phyloP scores from a whole-genome alignment of 2,329 filamentous ascomycete species.

The Aspergillus vadensis region DNA sequence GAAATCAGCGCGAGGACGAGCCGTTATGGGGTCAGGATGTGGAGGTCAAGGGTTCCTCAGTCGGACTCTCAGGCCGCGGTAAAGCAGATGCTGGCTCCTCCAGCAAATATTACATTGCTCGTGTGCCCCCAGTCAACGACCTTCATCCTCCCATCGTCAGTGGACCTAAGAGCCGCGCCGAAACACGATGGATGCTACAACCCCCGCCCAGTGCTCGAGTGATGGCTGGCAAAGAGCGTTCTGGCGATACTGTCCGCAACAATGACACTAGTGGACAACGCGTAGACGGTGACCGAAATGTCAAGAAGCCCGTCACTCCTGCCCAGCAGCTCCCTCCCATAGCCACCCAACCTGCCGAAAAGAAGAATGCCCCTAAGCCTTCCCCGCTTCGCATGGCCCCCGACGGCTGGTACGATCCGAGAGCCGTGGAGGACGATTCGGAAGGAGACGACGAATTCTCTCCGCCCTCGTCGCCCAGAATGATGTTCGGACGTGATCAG shows the following conservation, averaged over 20 bases:
- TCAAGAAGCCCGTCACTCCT: conserved; percentile 2
- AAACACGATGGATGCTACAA: conserved; percentile 88
- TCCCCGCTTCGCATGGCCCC: conserved; percentile 1
- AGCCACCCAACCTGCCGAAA: conserved; percentile 9
- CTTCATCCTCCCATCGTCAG: conserved; percentile 83
- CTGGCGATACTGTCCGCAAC: conserved; percentile 24
- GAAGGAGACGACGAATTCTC: conserved; percentile 11
- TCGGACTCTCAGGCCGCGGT: conserved; percentile 49
- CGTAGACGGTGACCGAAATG: conserved; percentile 15
- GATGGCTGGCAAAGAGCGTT: conserved; percentile 78
- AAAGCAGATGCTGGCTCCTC: conserved; percentile 38
- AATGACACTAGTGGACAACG: conserved; percentile 22
- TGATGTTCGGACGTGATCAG: conserved; percentile 23
- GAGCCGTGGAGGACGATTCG: neutral
- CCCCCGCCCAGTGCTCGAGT: conserved; percentile 85
- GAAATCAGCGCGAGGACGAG: conserved; percentile 86
- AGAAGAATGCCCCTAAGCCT: neutral
- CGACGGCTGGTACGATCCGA: conserved; percentile 7
- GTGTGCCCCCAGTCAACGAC: conserved; percentile 77
- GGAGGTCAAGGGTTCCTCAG: conserved; percentile 57
- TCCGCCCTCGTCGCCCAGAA: conserved; percentile 22
- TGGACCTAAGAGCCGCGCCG: conserved; percentile 67
- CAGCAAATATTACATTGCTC: conserved; percentile 62
- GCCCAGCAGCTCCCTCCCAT: conserved; percentile 18
- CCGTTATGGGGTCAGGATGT: conserved; percentile 73